Evolutionary conservation across 2,329 filamentous ascomycete genomes (phyloP), one percentile per base, ranked within the genome.

Genomic region (Torrubiellomyces zombiae): DNA sequence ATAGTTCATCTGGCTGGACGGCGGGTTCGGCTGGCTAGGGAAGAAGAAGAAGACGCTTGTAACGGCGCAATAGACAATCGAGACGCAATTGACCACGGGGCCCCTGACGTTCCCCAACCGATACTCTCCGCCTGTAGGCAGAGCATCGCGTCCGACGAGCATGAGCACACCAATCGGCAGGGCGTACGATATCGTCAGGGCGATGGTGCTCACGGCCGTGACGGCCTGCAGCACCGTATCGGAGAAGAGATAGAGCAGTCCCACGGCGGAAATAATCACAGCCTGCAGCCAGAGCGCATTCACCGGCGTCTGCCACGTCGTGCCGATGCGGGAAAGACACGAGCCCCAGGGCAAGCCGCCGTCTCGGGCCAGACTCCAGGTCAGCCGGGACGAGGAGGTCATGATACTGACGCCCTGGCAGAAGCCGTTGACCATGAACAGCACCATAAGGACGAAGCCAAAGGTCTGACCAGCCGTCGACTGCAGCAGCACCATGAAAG

Each of bases 31-130:
- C 0, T 28, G 30, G 1, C 42, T 42, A 0, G 62, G 62, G 34
- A 67, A 67, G 38, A 67, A 60, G 51, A 66, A 67, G 41, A 67
- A 65, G 14, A 67, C 49, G 0, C 59, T 61, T 2, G 60, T 65
- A 26, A 66, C 39, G 25, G 40, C 41, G 36, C 61, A 66, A 40
- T 66, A 67, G 8, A 63, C 34, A 16, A 66, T 43, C 3, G 58
- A 61, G 17, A 63, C 34, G 50, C 55, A 58, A 38, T 64, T 63
- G 28, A 53, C 31, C n/a, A 47, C 25, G 0, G 50, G 33, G 1
- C 60, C 60, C n/a, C n/a, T n/a, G n/a, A 50, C 47, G 14, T 45
- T 44, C 12, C 62, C 63, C 1, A 66, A 49, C 1, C 37, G 33
- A 37, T 66, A 63, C 14, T 51, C 40, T 4, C 27, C 30, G 6